Evolutionary conservation across 2,329 filamentous ascomycete species (phyloP).

Genomic region (Seiridium cupressi): DNA sequence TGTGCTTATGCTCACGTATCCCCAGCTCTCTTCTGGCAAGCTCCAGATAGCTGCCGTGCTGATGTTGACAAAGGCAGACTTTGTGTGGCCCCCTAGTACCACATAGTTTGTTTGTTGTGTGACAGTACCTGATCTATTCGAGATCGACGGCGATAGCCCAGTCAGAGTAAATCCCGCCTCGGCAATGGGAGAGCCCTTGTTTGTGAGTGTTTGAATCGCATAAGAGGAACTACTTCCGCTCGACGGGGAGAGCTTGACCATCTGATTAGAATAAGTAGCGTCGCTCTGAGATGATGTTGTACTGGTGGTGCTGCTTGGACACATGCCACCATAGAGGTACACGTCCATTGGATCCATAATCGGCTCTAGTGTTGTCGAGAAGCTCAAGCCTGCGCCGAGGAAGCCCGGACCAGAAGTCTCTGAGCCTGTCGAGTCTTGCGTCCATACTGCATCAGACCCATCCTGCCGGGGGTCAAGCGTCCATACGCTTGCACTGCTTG

Average conservation of each 20-base stretch:
- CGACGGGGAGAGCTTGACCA: constrained; percentile 64
- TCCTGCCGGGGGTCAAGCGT: constrained; percentile 52
- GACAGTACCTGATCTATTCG: constrained; percentile 62
- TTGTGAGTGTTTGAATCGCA: constrained; percentile 35
- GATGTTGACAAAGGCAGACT: constrained; percentile 87
- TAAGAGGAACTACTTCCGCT: constrained; percentile 29
- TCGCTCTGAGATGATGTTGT: constrained; percentile 58
- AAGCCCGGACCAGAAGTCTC: constrained; percentile 42
- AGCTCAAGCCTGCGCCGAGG: constrained; percentile 60
- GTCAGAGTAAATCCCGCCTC: constrained; percentile 89
- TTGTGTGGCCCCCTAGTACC: constrained; percentile 81
- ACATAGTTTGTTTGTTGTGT: constrained; percentile 78
- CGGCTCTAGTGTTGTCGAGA: constrained; percentile 60
- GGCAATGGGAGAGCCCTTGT: constrained; percentile 65
- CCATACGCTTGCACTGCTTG: constrained; percentile 62
- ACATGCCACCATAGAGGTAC: constrained; percentile 91
- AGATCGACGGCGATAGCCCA: constrained; percentile 65
- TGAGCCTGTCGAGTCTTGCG: constrained; percentile 26
- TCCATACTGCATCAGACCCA: constrained; percentile 39
- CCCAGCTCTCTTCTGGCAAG: constrained; percentile 83
- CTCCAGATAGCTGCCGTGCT: constrained; percentile 85
- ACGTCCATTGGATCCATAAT: constrained; percentile 52
- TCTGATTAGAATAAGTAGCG: constrained; percentile 77
- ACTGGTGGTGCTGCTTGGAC: constrained; percentile 52
- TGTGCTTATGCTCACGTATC: constrained; percentile 62